Conservation (phyloP, 2,329 filamentous ascomycete species). For the Fusarium sarcochroum region DNA sequence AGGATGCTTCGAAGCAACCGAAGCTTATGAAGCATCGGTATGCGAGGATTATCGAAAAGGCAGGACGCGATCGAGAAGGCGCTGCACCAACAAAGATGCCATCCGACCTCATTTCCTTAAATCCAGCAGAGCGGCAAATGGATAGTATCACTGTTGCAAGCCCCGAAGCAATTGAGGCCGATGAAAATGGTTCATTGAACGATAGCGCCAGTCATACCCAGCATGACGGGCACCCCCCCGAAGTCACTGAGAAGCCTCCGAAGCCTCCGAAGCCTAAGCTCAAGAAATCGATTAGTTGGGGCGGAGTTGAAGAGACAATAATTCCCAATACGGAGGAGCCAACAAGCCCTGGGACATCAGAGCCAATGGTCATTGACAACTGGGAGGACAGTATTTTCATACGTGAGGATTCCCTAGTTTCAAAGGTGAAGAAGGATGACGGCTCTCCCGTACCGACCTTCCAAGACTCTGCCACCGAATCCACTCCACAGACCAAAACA, state of each 20-base stretch:
- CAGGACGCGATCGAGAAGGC: slow-evolving; percentile 61
- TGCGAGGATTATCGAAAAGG: slow-evolving; percentile 59
- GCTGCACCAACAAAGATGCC: slow-evolving; percentile 55
- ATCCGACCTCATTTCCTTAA: slow-evolving; percentile 49
- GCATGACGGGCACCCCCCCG: slow-evolving; percentile 1
- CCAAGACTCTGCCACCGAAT: neutral
- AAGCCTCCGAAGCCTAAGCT: slow-evolving; percentile 28
- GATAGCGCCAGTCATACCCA: slow-evolving; percentile 22
- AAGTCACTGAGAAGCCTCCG: neutral
- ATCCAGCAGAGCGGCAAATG: slow-evolving; percentile 39
- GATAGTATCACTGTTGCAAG: neutral
- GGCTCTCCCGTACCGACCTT: neutral
- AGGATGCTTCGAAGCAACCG: slow-evolving; percentile 58
- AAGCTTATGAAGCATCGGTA: slow-evolving; percentile 57
- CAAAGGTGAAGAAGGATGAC: slow-evolving; percentile 8
- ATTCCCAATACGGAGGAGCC: slow-evolving; percentile 49
- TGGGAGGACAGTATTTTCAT: slow-evolving; percentile 43
- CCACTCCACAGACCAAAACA: slow-evolving; percentile 4
- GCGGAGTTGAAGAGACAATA: slow-evolving; percentile 28
- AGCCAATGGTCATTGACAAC: too few species aligned
- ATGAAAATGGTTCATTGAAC: slow-evolving; percentile 20
- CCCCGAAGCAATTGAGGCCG: slow-evolving; percentile 6
- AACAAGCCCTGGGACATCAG: slow-evolving; percentile 36
- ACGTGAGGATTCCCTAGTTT: slow-evolving; percentile 1
- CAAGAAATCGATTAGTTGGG: slow-evolving; percentile 50